Evolutionary conservation across 257 asterid genomes (phyloP).

Genomic region (Henckelia pumila): DNA sequence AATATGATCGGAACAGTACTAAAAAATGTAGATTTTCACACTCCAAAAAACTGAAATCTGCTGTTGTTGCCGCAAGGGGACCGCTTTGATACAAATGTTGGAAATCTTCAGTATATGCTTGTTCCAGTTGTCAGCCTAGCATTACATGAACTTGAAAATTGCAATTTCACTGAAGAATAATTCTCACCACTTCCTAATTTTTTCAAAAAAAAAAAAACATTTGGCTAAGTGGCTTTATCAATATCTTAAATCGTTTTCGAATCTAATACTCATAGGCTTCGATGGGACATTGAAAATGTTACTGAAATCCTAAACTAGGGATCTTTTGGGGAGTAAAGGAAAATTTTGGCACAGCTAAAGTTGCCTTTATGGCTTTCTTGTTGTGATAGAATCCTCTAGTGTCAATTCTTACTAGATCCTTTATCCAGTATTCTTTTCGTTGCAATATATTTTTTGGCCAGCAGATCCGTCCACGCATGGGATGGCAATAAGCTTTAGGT

Average conservation of each 20-base stretch:
- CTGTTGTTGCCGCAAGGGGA: slow-evolving; percentile 26
- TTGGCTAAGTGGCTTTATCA: slow-evolving; percentile 25
- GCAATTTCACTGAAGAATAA: slow-evolving; percentile 18
- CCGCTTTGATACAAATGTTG: slow-evolving; percentile 32
- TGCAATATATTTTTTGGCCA: slow-evolving; percentile 27
- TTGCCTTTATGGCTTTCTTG: slow-evolving; percentile 35
- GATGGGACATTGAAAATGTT: slow-evolving; percentile 25
- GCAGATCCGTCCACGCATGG: slow-evolving; percentile 28
- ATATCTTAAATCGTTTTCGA: slow-evolving; percentile 23
- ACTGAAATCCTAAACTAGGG: slow-evolving; percentile 33
- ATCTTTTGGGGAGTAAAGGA: slow-evolving; percentile 35
- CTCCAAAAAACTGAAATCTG: slow-evolving; percentile 28
- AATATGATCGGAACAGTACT: slow-evolving; percentile 25
- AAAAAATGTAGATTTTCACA: slow-evolving; percentile 36
- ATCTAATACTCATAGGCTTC: slow-evolving; percentile 22
- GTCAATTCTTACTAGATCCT: slow-evolving; percentile 24
- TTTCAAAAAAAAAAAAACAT: neutral
- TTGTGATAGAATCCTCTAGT: slow-evolving; percentile 26
- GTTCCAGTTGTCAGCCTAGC: slow-evolving; percentile 42
- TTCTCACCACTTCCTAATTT: slow-evolving; percentile 23
- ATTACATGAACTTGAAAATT: slow-evolving; percentile 37
- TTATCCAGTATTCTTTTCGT: slow-evolving; percentile 29
- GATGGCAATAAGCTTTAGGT: slow-evolving; percentile 31
- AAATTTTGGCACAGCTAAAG: slow-evolving; percentile 31
- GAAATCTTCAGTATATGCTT: slow-evolving; percentile 42